Base-by-base conservation (phyloP, 192 early-diverging fungal genomes). In the Diversispora epigaea region DNA sequence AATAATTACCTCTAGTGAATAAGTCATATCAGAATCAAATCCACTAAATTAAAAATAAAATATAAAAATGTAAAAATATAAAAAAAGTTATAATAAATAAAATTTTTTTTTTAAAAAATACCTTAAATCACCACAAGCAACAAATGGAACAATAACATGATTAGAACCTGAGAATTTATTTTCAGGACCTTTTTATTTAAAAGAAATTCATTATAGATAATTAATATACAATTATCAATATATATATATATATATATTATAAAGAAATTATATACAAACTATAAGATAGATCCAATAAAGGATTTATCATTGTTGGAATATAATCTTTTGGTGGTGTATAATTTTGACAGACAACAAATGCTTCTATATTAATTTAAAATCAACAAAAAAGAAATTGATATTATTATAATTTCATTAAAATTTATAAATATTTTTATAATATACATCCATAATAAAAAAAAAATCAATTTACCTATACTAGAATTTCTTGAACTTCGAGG, bases 401-500 rank as follows among this genome's bases (percentile, higher is more conserved):
- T 14, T 12, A 54, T 17, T 17, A 19, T 58, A 44, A n/a, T n/a
- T n/a, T n/a, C n/a, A n/a, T n/a, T n/a, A n/a, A n/a, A 46, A 22
- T 32, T 11, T 1, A 11, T 7, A 60, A 43, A 46, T 12, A 14
- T 76, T 6, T n/a, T 39, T 8, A 61, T 19, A 55, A 60, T 71
- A 7, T 19, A n/a, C 43, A 44, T 2, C 39, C 1, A 61, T 62
- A 66, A 32, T 55, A 12, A 39, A 54, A n/a, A n/a, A n/a, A n/a
- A 68, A 52, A 10, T 6, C 10, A 11, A 15, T 60, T 65, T 73
- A 86, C 84, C 87, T 54, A 88, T 97, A 78, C 92, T 94, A 19
- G 95, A 96, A 77, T 96, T 93, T 64, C 97, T 89, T 25, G 93
- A 95, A 79, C 93, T 94, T 76, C 96, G 84, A 25, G 98, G 98